These are phyloP conservation scores for Naganishia randhawae DNA, from an alignment of 768 basidiomycete genomes.

Conservation along the genomic window DNA sequence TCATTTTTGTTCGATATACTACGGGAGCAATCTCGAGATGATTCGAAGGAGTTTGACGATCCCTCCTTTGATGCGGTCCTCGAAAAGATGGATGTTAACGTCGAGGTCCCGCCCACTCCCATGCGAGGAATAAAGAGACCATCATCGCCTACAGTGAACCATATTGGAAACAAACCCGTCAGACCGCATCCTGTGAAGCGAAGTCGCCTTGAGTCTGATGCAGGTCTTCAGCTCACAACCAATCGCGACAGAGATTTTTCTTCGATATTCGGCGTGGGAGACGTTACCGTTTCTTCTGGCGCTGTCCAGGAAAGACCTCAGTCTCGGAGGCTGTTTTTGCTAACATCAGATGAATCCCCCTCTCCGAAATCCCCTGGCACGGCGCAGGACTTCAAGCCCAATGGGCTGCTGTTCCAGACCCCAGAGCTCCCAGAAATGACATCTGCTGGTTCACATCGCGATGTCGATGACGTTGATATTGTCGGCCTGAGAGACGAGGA, in stretches of 20 bases:
- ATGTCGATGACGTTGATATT: neutral
- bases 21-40: neutral
- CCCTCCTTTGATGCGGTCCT: conserved; percentile 1
- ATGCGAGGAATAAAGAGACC: neutral
- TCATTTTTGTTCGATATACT: neutral
- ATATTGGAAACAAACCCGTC: neutral
- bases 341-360: neutral
- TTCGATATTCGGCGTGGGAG: neutral
- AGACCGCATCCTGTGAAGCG: conserved; percentile 16
- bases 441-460: neutral
- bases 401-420: neutral
- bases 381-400: neutral
- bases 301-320: neutral
- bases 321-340: neutral
- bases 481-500: neutral
- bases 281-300: neutral
- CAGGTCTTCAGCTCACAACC: neutral
- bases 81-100: neutral
- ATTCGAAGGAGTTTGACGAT: conserved; percentile 21
- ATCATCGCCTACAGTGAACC: neutral
- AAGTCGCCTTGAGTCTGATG: neutral
- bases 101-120: neutral
- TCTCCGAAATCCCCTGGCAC: neutral
- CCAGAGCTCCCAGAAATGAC: neutral
- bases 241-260: neutral